Evolutionary conservation across 768 basidiomycete genomes (phyloP).

Genomic region (Polyporus arcularius): DNA sequence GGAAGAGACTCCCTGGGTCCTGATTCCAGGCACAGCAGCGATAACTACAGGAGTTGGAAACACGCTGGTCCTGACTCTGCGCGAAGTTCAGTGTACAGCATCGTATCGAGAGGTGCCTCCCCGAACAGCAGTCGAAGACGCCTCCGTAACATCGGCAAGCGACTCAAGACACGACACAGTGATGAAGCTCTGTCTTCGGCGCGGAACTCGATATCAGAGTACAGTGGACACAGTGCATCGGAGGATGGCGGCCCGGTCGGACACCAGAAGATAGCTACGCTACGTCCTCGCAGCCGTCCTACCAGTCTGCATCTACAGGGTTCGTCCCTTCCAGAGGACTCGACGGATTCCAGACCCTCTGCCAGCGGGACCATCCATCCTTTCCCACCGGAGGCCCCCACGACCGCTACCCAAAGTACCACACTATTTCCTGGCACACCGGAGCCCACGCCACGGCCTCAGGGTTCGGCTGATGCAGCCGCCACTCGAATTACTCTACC

Average conservation of each 20-base stretch:
- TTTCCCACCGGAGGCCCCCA: neutral
- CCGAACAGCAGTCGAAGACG: conserved; percentile 46
- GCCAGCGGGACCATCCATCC: neutral
- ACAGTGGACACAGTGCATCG: conserved; percentile 28
- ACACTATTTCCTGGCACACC: conserved; percentile 3
- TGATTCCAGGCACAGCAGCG: conserved; percentile 45
- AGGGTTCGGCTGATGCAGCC: neutral
- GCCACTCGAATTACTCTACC: neutral
- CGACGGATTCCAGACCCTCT: neutral
- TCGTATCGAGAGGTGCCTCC: conserved; percentile 40
- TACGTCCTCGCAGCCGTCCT: conserved; percentile 12
- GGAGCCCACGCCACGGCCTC: neutral
- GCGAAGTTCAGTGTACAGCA: conserved; percentile 37
- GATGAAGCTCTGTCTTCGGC: conserved; percentile 51
- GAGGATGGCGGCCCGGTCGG: conserved; percentile 21
- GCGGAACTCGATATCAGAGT: conserved; percentile 47
- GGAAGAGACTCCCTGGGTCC: conserved; percentile 48
- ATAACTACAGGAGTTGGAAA: conserved; percentile 32
- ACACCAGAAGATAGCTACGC: conserved; percentile 18
- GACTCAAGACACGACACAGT: conserved; percentile 39
- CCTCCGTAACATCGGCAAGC: conserved; percentile 39
- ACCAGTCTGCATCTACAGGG: conserved; percentile 16
- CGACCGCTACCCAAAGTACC: conserved; percentile 14
- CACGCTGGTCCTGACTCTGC: conserved; percentile 27
- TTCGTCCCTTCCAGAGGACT: neutral